These are phyloP conservation scores for Auricularia heimuer DNA, from an alignment of 768 basidiomycete species.

Conservation along the genomic window DNA sequence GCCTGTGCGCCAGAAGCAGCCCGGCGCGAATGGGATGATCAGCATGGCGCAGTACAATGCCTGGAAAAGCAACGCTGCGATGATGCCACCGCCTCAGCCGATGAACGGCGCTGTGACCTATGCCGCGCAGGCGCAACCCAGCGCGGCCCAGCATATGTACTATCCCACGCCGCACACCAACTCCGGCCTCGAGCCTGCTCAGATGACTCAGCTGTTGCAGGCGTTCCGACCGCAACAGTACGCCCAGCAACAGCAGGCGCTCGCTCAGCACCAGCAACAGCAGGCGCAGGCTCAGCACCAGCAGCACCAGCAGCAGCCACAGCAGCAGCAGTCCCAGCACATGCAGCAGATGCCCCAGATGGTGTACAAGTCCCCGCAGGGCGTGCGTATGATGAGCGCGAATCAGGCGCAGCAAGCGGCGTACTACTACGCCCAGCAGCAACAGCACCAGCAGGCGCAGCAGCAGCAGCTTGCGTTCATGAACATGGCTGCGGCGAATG, in stretches of 20 bases:
- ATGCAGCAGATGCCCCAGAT: neutral
- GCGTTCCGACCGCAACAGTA: constrained; percentile 12
- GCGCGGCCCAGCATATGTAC: neutral
- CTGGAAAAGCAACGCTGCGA: neutral
- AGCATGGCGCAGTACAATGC: neutral
- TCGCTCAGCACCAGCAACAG: constrained; percentile 23
- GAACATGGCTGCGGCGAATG: too few species aligned
- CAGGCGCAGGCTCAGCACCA: constrained; percentile 13
- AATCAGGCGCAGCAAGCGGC: too few species aligned
- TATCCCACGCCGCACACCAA: neutral
- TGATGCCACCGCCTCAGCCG: neutral
- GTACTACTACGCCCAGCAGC: too few species aligned
- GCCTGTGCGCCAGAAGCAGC: neutral
- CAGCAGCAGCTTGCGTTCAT: too few species aligned
- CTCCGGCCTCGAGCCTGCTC: neutral
- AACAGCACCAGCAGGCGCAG: too few species aligned
- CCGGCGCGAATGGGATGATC: neutral
- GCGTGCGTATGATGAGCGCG: too few species aligned
- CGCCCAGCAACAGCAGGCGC: constrained; percentile 22
- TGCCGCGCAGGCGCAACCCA: neutral
- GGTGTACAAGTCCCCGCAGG: too few species aligned
- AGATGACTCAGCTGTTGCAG: neutral
- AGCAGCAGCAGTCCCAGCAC: constrained; percentile 2
- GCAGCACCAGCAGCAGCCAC: constrained; percentile 12
- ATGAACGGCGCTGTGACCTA: neutral